Evolutionary conservation across 1,284 basidiomycete genomes (phyloP).

Genomic region (Phenoliferia sp.): DNA sequence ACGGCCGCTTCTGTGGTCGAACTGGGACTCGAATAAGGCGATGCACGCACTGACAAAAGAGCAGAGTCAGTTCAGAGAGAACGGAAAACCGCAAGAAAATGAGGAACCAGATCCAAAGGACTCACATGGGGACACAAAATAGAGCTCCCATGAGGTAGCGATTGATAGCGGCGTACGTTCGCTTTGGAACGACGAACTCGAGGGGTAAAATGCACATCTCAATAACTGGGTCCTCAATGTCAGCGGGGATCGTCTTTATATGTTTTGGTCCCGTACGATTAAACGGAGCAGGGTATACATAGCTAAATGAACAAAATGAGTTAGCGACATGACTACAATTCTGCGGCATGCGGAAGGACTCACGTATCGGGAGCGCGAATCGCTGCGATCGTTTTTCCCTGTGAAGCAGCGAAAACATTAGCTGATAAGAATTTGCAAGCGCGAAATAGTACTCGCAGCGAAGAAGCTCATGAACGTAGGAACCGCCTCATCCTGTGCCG

Average conservation of each 20-base stretch:
- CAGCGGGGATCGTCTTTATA: too few relatives aligned
- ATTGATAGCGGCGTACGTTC: slow-evolving; percentile 67
- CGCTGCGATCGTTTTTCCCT: slow-evolving; percentile 38
- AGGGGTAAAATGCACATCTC: slow-evolving; percentile 34
- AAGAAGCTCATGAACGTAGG: slow-evolving; percentile 83
- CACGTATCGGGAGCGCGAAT: slow-evolving; percentile 63
- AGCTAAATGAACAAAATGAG: slow-evolving; percentile 13
- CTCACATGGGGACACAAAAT: slow-evolving; percentile 69
- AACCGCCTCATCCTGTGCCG: slow-evolving; percentile 60
- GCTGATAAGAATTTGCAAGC: too few relatives aligned
- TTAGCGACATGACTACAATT: slow-evolving; percentile 52
- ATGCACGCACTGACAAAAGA: slow-evolving; percentile 48
- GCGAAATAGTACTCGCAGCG: slow-evolving; percentile 7
- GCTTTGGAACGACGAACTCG: slow-evolving; percentile 32
- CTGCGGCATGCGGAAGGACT: slow-evolving; percentile 45
- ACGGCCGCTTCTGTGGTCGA: slow-evolving; percentile 12
- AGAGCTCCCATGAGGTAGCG: slow-evolving; percentile 66
- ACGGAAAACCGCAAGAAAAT: background rate
- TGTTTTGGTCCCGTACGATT: too few relatives aligned
- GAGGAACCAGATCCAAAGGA: too few relatives aligned
- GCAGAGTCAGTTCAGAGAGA: background rate
- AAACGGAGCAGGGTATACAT: slow-evolving; percentile 50
- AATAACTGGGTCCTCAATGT: too few relatives aligned
- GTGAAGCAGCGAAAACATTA: slow-evolving; percentile 63
- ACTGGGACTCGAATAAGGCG: slow-evolving; percentile 66